phyloP scores from a whole-genome alignment of 495 filamentous ascomycete species.

The Trichoderma virens region DNA sequence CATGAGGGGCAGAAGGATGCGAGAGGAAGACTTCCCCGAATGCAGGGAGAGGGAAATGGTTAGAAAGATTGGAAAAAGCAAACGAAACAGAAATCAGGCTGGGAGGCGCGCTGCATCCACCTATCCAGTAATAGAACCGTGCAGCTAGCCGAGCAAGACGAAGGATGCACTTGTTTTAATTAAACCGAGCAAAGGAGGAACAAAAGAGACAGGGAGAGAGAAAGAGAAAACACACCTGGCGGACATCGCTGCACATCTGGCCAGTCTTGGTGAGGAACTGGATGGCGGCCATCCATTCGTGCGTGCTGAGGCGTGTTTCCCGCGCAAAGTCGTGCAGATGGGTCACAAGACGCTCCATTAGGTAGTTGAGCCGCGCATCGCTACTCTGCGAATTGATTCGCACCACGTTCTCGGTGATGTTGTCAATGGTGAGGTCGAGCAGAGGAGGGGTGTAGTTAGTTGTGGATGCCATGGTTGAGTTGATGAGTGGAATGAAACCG shows the following conservation, averaged over 20 bases:
- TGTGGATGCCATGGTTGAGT: neutral
- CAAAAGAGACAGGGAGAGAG: neutral
- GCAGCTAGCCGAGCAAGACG: too few species aligned
- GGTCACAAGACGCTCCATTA: constrained; percentile 65
- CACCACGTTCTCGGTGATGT: constrained; percentile 73
- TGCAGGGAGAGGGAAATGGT: neutral
- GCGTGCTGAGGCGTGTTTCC: constrained; percentile 68
- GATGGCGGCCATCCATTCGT: constrained; percentile 72
- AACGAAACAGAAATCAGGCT: too few species aligned
- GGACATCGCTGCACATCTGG: constrained; percentile 62
- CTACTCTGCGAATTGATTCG: constrained; percentile 64
- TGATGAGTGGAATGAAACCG: too few species aligned
- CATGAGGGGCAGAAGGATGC: too few species aligned
- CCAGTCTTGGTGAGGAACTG: constrained; percentile 66
- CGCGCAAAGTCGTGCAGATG: constrained; percentile 80
- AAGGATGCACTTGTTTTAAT: too few species aligned
- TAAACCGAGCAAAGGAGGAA: too few species aligned
- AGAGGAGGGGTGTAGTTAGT: constrained; percentile 20
- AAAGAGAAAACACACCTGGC: constrained; percentile 45
- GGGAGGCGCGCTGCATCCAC: too few species aligned
- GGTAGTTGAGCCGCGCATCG: constrained; percentile 59
- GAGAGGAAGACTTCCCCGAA: too few species aligned
- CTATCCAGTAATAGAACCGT: too few species aligned
- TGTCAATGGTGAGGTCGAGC: constrained; percentile 71
- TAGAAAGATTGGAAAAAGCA: neutral